phyloP scores from a whole-genome alignment of 1,284 basidiomycete species.

The Cystobasidium slooffiae region DNA sequence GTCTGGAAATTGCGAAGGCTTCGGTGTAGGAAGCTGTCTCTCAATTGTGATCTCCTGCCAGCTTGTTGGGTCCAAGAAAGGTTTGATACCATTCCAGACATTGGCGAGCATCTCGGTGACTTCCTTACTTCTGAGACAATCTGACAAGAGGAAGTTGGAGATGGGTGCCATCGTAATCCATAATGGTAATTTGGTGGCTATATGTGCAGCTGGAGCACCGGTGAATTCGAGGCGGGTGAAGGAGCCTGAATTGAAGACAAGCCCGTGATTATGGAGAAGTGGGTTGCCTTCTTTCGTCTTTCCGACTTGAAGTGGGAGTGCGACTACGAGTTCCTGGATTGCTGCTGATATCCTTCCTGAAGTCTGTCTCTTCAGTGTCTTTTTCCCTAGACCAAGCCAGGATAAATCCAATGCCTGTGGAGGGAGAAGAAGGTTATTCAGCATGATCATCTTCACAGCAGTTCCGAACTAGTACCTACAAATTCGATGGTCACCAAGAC shows the following conservation, averaged over 20 bases:
- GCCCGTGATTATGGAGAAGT: constrained; percentile 8
- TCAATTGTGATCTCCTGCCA: constrained; percentile 21
- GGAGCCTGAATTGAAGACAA: constrained; percentile 23
- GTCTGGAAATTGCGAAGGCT: constrained; percentile 6
- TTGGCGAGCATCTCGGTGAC: background rate
- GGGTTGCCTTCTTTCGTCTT: constrained; percentile 23
- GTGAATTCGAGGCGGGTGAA: constrained; percentile 29
- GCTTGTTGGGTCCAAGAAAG: constrained; percentile 10
- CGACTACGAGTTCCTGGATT: constrained; percentile 8
- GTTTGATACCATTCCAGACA: constrained; percentile 11
- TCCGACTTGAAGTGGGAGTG: constrained; percentile 23
- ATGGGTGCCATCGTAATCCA: constrained; percentile 29
- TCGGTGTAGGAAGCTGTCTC: constrained; percentile 5
- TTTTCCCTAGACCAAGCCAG: constrained; percentile 16
- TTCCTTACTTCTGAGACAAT: constrained; percentile 30
- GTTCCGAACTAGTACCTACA: constrained; percentile 3
- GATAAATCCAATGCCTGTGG: constrained; percentile 9
- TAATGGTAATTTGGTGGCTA: constrained; percentile 34
- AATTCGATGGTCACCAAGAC: constrained; percentile 19
- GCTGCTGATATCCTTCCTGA: constrained; percentile 19
- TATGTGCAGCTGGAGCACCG: background rate
- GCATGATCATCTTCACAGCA: background rate
- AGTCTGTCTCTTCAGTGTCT: constrained; percentile 9
- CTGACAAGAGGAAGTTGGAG: constrained; percentile 39
- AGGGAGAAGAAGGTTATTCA: background rate